Conservation (phyloP, 345 rosid genomes). For the Alliaria petiolata region DNA sequence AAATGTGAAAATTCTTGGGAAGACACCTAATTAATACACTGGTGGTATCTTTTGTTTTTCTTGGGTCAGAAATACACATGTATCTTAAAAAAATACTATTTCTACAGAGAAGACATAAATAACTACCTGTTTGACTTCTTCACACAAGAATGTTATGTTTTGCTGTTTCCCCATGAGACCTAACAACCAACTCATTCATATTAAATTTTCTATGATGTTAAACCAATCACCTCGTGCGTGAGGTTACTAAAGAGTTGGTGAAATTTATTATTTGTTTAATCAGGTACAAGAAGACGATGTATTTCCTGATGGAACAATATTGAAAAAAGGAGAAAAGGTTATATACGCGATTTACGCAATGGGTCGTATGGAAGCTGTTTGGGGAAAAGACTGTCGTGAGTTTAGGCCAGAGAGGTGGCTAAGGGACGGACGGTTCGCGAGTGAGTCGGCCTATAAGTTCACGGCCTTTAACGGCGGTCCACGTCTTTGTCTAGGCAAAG, state of each 20-base stretch:
- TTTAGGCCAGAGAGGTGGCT: constrained; percentile 94
- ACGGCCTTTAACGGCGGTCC: constrained; percentile 97
- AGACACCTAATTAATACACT: constrained; percentile 7
- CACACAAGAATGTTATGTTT: constrained; percentile 21
- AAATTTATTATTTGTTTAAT: background rate
- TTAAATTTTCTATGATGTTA: background rate
- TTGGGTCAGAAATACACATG: background rate
- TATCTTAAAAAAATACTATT: background rate
- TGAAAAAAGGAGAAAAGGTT: constrained; percentile 85
- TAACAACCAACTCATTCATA: constrained; percentile 2
- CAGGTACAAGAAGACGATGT: constrained; percentile 76
- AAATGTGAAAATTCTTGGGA: constrained; percentile 20
- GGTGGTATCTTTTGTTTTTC: background rate
- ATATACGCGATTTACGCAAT: constrained; percentile 84
- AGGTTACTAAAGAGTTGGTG: background rate
- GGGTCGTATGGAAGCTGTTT: constrained; percentile 92
- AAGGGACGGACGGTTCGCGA: constrained; percentile 65
- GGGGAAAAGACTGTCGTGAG: constrained; percentile 84
- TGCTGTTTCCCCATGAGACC: constrained; percentile 14
- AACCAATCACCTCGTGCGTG: background rate
- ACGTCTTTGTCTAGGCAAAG: constrained; percentile 86
- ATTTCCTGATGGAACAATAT: constrained; percentile 82
- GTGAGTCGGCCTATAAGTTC: constrained; percentile 89
- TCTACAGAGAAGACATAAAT: background rate
- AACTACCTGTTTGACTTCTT: constrained; percentile 10